These are phyloP conservation scores for Xylaria grammica DNA, from an alignment of 495 filamentous ascomycete genomes.

Conservation along the genomic window DNA sequence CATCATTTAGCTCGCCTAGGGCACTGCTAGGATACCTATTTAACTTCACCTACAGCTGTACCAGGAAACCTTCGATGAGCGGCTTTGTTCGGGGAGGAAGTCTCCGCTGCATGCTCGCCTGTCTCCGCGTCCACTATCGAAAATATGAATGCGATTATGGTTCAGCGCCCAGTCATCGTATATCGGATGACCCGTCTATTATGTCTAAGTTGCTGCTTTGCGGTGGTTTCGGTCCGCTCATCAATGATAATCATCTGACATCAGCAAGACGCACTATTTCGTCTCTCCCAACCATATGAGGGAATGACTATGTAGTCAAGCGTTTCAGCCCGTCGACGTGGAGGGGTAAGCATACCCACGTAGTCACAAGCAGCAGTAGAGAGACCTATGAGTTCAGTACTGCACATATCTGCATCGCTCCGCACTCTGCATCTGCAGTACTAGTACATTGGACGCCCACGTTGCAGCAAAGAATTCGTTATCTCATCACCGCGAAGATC, in stretches of 20 bases:
- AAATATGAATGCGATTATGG: no score
- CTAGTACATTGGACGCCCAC: slow-evolving; percentile 4
- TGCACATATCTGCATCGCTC: slow-evolving; percentile 12
- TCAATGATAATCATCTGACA: slow-evolving; percentile 19
- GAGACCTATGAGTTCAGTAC: neutral
- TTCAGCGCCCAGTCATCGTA: no score
- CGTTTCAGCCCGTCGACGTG: slow-evolving; percentile 12
- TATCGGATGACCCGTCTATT: slow-evolving; percentile 10
- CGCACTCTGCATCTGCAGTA: slow-evolving; percentile 13
- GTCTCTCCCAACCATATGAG: neutral
- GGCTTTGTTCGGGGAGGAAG: neutral
- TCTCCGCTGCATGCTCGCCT: neutral
- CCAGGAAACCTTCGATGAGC: neutral
- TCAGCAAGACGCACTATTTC: slow-evolving; percentile 14
- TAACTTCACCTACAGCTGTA: neutral
- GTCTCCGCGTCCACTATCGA: no score
- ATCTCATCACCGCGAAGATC: slow-evolving; percentile 8
- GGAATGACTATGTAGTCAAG: slow-evolving; percentile 8
- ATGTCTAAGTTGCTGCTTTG: neutral
- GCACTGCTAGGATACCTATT: neutral
- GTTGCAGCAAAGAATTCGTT: slow-evolving; percentile 13
- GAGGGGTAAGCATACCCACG: slow-evolving; percentile 8
- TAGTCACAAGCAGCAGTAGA: neutral
- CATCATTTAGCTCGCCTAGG: slow-evolving; percentile 9
- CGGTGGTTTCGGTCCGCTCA: neutral